These are phyloP conservation scores for Didymella sp. DNA, from an alignment of 2,329 filamentous ascomycete genomes.

Conservation along the genomic window DNA sequence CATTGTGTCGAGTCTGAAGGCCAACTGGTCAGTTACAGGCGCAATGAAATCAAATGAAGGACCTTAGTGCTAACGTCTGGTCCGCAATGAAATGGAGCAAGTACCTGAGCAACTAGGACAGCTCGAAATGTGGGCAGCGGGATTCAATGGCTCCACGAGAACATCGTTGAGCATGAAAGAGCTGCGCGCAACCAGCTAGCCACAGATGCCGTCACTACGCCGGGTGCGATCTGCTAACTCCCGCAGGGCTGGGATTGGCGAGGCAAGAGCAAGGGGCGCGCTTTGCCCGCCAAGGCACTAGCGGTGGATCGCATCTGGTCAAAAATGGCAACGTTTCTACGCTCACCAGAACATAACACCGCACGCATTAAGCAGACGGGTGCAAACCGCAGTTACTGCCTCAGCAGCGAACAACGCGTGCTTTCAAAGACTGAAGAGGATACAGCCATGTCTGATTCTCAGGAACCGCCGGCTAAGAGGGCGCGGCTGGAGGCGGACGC, in stretches of 20 bases:
- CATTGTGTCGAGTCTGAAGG: slow-evolving; percentile 15
- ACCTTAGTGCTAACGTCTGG: not conserved
- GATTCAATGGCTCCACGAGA: slow-evolving; percentile 10
- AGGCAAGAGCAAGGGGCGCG: slow-evolving; percentile 1
- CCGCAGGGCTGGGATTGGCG: slow-evolving; percentile 30
- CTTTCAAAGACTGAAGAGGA: slow-evolving; percentile 36
- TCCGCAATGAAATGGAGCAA: not conserved
- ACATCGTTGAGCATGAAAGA: slow-evolving; percentile 11
- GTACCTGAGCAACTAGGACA: not conserved
- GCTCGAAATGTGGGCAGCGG: slow-evolving; percentile 25
- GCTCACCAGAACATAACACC: slow-evolving; percentile 31
- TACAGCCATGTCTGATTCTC: slow-evolving; percentile 45
- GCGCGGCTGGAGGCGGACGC: slow-evolving; percentile 50
- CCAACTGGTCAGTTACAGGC: slow-evolving; percentile 30
- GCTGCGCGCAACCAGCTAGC: slow-evolving; percentile 12
- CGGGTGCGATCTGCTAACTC: slow-evolving; percentile 12
- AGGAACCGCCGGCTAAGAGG: slow-evolving; percentile 52
- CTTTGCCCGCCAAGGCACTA: slow-evolving; percentile 32
- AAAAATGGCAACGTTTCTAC: slow-evolving; percentile 39
- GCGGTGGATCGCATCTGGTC: slow-evolving; percentile 24
- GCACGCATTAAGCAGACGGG: slow-evolving; percentile 37
- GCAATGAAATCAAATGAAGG: not conserved
- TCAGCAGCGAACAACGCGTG: slow-evolving; percentile 35
- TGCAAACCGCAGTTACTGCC: slow-evolving; percentile 40
- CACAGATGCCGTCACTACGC: slow-evolving; percentile 19